Base-by-base conservation (phyloP, 2,329 filamentous ascomycete species). In the Chaetomium olivaceum region DNA sequence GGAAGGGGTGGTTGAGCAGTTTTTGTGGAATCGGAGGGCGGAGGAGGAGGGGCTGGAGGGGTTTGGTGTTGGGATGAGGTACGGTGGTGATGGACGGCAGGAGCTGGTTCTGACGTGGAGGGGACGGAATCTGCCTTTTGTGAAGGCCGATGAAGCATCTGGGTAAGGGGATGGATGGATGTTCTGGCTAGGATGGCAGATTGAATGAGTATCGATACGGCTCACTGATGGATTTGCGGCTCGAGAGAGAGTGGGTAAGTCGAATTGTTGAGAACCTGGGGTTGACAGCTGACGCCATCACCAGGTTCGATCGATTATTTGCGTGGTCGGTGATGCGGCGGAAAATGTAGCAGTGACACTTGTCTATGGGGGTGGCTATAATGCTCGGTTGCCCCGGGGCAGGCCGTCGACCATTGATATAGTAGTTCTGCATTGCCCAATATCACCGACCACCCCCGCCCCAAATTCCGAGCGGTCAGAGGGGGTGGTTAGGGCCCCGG, bases 1-100 rank as follows among this genome's bases (percentile, higher is more conserved):
- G 19, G 81, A 83, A 2, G 91, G 91, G 0, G 74, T 74, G 8
- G 74, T 92, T 25, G 77, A 82, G 72, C 90, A 93, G 78, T 85
- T 93, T 76, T 70, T 92, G 4, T 93, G 90, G 91, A 94, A 93
- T 74, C 76, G 77, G 43, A 81, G 78, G 54, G 90, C 89, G 1
- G 84, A 85, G 62, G 81, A 87, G 62, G 80, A 82, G 59, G 89
- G 89, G 1, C 74, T 93, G 51, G 83, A 86, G 57, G 89, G 87
- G 0, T 67, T 88, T 27, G 82, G 82, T 0, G 84, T 88, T 19
- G 79, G 77, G 1, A 76, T 81, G 62, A 80, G 77, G 68, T 80
- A 84, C 71, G 36, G 36, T 46, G 16, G 67, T 6, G 71, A 64
- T n/a, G 70, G 29, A 51, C 62, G 1, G 6, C 73, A 78, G 56